These are phyloP conservation scores for Noccaea caerulescens DNA, from an alignment of 345 rosid species.

Conservation along the genomic window DNA sequence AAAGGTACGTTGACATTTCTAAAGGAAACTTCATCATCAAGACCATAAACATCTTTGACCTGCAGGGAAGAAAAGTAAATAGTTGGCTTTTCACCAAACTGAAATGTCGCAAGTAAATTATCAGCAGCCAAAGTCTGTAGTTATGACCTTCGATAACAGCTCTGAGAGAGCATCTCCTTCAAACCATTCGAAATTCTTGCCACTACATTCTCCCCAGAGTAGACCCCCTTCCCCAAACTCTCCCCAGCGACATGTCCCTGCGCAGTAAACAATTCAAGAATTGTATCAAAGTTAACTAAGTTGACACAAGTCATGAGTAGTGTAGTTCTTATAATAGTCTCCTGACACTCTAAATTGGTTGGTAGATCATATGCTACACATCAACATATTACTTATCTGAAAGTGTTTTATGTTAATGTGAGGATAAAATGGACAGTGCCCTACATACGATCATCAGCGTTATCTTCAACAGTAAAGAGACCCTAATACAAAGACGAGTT, in stretches of 20 bases:
- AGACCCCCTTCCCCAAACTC: constrained; percentile 96
- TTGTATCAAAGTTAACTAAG: constrained; percentile 12
- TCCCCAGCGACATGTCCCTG: constrained; percentile 98
- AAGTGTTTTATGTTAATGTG: background rate
- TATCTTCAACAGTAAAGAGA: background rate
- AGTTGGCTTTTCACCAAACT: background rate
- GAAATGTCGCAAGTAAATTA: constrained; percentile 19
- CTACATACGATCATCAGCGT: background rate
- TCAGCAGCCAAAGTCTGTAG: constrained; percentile 9
- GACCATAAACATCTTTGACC: constrained; percentile 97
- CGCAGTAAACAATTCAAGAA: constrained; percentile 14
- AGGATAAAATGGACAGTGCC: too few relatives aligned
- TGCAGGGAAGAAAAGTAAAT: constrained; percentile 24
- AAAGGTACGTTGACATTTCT: constrained; percentile 78
- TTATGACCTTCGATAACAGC: constrained; percentile 66
- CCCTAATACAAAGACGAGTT: background rate
- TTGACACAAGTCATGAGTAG: constrained; percentile 4
- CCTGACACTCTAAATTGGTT: background rate
- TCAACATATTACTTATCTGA: constrained; percentile 6
- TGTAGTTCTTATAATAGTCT: background rate
- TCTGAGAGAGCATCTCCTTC: constrained; percentile 72
- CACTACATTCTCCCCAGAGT: constrained; percentile 91
- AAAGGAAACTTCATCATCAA: constrained; percentile 67
- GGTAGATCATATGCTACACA: constrained; percentile 6
- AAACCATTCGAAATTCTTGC: constrained; percentile 88